A percentile compares a stretch with the other conserved stretches of the same genome.
Evolutionary conservation across 192 early-diverging fungal genomes (phyloP).

Genomic region (Cladochytrium replicatum): DNA sequence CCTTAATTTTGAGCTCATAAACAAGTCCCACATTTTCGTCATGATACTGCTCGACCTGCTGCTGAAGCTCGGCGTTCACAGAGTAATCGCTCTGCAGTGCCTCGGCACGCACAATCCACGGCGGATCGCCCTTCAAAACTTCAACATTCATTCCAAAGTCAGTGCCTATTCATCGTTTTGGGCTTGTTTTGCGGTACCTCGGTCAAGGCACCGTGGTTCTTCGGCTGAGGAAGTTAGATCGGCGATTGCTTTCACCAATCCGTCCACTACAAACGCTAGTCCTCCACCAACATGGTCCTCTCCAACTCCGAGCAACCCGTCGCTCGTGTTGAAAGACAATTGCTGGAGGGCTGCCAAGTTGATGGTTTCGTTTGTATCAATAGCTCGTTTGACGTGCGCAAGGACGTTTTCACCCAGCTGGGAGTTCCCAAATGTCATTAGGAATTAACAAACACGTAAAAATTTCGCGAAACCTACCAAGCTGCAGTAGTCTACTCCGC

Average conservation of each 20-base stretch:
- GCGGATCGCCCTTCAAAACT: slow-evolving; percentile 12
- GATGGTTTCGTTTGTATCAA: slow-evolving; percentile 32
- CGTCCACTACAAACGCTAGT: too few relatives aligned
- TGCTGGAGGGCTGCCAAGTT: slow-evolving; percentile 37
- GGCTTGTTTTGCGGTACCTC: not conserved
- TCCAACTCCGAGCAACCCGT: slow-evolving; percentile 45
- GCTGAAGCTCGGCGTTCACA: slow-evolving; percentile 71
- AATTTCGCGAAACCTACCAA: slow-evolving; percentile 14
- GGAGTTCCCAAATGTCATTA: too few relatives aligned
- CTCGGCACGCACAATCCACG: slow-evolving; percentile 73
- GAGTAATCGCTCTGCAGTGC: slow-evolving; percentile 70
- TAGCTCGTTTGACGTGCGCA: slow-evolving; percentile 31
- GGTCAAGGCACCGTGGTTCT: not conserved
- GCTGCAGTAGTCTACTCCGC: slow-evolving; percentile 11
- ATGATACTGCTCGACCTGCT: slow-evolving; percentile 60
- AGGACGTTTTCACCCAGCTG: slow-evolving; percentile 22
- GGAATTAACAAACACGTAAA: slow-evolving; percentile 1
- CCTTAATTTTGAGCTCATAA: slow-evolving; percentile 68
- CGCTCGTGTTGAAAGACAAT: slow-evolving; percentile 44
- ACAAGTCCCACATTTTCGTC: slow-evolving; percentile 73
- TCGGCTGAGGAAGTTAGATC: not conserved
- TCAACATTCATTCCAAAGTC: not conserved
- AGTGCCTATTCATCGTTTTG: not conserved
- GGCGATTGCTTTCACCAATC: too few relatives aligned
- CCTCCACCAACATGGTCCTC: too few relatives aligned